Conservation (phyloP, 2,329 filamentous ascomycete genomes). For the Aureobasidium sp. region DNA sequence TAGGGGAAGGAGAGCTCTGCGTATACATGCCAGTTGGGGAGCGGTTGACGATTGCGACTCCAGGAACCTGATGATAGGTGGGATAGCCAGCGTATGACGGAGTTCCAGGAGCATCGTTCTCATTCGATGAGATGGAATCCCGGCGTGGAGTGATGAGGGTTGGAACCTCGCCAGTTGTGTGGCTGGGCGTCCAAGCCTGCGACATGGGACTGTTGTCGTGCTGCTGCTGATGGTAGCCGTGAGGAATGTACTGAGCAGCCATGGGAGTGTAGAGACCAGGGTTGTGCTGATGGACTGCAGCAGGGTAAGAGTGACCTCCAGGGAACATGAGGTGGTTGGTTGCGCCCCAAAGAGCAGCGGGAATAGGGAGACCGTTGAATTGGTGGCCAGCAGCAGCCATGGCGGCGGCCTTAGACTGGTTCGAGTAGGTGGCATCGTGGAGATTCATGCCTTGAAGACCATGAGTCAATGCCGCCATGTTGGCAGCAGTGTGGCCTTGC, state of each 20-base stretch:
- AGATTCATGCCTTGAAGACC: conserved; percentile 33
- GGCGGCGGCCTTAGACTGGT: conserved; percentile 25
- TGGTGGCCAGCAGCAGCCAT: conserved; percentile 22
- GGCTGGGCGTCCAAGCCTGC: conserved; percentile 36
- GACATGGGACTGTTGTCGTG: conserved; percentile 39
- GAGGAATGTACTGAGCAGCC: conserved; percentile 34
- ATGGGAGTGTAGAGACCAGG: conserved; percentile 38
- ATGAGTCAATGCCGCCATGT: conserved; percentile 30
- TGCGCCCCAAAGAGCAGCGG: conserved; percentile 24
- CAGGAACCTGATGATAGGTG: conserved; percentile 26
- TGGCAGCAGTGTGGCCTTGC: conserved; percentile 22
- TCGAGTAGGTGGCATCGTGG: conserved; percentile 25
- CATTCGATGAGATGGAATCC: conserved; percentile 44
- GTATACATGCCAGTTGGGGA: conserved; percentile 41
- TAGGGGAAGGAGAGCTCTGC: conserved; percentile 42
- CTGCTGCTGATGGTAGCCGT: conserved; percentile 34
- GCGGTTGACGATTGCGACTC: conserved; percentile 40
- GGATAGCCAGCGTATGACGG: conserved; percentile 37
- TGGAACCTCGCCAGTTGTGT: conserved; percentile 39
- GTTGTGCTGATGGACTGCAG: conserved; percentile 22
- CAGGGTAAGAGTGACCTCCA: conserved; percentile 19
- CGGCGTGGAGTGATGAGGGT: conserved; percentile 44
- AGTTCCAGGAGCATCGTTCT: conserved; percentile 43
- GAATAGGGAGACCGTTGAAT: conserved; percentile 22
- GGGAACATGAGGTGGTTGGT: conserved; percentile 26